These are phyloP conservation scores for Silene noctiflora DNA, from an alignment of 179 eudicot species.

Conservation along the genomic window DNA sequence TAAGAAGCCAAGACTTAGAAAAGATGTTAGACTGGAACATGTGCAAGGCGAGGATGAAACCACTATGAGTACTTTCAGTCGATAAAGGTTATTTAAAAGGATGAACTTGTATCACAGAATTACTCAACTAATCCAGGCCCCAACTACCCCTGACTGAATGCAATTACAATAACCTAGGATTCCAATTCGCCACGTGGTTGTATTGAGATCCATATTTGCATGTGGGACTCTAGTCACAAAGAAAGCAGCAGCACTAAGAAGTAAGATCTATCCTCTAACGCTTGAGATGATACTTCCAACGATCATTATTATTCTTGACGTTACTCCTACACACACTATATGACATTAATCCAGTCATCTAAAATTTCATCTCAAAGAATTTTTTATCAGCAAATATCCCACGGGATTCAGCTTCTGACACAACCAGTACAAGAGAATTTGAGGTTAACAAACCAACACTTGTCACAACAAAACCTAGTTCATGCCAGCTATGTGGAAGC, in stretches of 20 bases:
- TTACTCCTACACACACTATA: not conserved
- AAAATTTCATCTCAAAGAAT: not conserved
- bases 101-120: constrained; percentile 23
- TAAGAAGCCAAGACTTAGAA: not conserved
- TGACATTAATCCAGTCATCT: constrained; percentile 16
- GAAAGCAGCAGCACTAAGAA: constrained; percentile 27
- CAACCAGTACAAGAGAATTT: not conserved
- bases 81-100: constrained; percentile 10
- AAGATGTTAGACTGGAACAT: constrained; percentile 18
- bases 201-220: not conserved
- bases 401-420: not conserved
- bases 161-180: not conserved
- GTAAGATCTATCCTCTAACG: not conserved
- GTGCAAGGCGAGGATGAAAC: constrained; percentile 38
- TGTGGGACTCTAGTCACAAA: constrained; percentile 22
- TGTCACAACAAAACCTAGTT: not conserved
- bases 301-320: constrained; percentile 10
- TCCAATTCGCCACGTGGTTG: constrained; percentile 1
- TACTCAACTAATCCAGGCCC: constrained; percentile 21
- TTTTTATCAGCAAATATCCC: not conserved
- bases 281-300: constrained; percentile 7
- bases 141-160: constrained; percentile 11
- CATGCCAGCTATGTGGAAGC: not conserved
- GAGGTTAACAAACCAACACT: not conserved
- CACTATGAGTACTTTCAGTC: constrained; percentile 26